Conservation (phyloP, 2,329 filamentous ascomycete genomes). For the Neopestalotiopsis sp. region DNA sequence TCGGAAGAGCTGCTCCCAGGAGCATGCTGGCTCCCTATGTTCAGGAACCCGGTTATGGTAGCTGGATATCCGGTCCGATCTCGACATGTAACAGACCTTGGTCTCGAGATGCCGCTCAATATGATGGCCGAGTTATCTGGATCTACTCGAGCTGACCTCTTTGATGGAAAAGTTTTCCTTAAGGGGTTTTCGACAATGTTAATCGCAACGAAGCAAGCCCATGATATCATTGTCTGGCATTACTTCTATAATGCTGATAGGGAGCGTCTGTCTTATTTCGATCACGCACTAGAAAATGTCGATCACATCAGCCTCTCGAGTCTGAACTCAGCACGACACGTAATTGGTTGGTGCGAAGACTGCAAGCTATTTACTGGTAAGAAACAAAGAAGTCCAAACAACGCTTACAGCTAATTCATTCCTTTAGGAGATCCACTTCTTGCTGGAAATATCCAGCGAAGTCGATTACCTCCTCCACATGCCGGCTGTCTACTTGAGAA, state of each 20-base stretch:
- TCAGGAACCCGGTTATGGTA: slow-evolving; percentile 34
- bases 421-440: background rate
- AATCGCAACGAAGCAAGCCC: slow-evolving; percentile 26
- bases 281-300: slow-evolving; percentile 26
- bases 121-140: slow-evolving; percentile 30
- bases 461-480: slow-evolving; percentile 19
- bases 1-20: slow-evolving; percentile 18
- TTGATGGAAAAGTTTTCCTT: slow-evolving; percentile 33
- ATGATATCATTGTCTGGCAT: slow-evolving; percentile 37
- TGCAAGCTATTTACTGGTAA: background rate
- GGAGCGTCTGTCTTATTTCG: slow-evolving; percentile 31
- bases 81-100: slow-evolving; percentile 24
- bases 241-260: slow-evolving; percentile 23
- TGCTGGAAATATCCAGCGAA: too few species aligned
- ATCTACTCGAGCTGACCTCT: slow-evolving; percentile 26
- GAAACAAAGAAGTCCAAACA: background rate
- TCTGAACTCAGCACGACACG: slow-evolving; percentile 28
- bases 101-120: slow-evolving; percentile 38
- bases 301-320: background rate
- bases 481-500: slow-evolving; percentile 24
- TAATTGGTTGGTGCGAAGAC: slow-evolving; percentile 29
- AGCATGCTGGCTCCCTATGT: slow-evolving; percentile 37
- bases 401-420: too few species aligned
- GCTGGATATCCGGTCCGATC: slow-evolving; percentile 34
- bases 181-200: slow-evolving; percentile 42